Evolutionary conservation across 1,284 basidiomycete species (phyloP).

Genomic region (Melampsora larici-populina): DNA sequence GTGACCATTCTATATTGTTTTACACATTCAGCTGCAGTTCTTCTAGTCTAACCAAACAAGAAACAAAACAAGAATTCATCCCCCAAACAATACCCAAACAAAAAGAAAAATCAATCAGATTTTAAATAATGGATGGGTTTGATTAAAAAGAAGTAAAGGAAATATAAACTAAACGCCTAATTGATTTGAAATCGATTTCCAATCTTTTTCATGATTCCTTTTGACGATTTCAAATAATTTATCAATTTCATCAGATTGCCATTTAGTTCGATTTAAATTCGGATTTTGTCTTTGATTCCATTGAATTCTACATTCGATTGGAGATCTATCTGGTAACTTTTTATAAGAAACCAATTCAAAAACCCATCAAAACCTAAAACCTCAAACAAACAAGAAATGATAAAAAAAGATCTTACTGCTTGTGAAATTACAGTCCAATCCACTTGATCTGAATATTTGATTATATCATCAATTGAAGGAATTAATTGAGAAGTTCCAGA

Average conservation of each 20-base stretch:
- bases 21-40: conserved; percentile 45
- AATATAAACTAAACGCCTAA: conserved; percentile 41
- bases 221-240: conserved; percentile 44
- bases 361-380: too few species aligned
- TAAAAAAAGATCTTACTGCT: neutral
- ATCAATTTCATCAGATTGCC: conserved; percentile 41
- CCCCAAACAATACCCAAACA: too few species aligned
- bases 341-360: neutral
- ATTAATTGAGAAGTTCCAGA: too few species aligned
- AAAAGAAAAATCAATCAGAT: neutral
- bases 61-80: too few species aligned
- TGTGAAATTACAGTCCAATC: neutral
- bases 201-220: conserved; percentile 22
- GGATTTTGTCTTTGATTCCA: conserved; percentile 48
- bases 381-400: neutral
- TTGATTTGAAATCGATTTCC: conserved; percentile 44
- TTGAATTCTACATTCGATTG: conserved; percentile 46
- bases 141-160: neutral
- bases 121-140: neutral
- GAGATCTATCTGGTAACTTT: conserved; percentile 45
- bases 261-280: conserved; percentile 42
- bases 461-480: neutral
- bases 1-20: conserved; percentile 37
- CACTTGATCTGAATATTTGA: neutral
- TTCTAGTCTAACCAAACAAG: conserved; percentile 15